A percentile compares a stretch with the other conserved stretches of the same genome.
phyloP scores from a whole-genome alignment of 495 filamentous ascomycete species.

The Paragyromitra xinjiangensis region DNA sequence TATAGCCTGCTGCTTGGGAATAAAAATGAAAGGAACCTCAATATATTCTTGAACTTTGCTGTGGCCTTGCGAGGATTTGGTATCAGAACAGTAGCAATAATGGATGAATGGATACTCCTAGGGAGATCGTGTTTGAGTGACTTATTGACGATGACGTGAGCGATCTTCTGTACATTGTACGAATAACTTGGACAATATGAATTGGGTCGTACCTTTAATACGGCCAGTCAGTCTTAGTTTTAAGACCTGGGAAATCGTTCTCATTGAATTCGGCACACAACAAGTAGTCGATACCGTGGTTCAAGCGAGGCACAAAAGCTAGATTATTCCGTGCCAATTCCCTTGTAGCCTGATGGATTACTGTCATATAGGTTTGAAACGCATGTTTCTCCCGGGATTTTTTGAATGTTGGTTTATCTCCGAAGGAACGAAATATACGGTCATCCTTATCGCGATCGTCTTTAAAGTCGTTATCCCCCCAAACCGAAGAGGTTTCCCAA shows the following conservation, averaged over 20 bases:
- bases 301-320: background rate
- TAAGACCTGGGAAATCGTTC: background rate
- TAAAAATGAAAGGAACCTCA: background rate
- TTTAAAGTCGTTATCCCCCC: background rate
- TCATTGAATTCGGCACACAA: background rate
- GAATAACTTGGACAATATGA: background rate
- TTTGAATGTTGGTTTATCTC: background rate
- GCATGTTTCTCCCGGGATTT: background rate
- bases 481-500: background rate
- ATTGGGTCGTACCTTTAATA: background rate
- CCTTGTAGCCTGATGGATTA: background rate
- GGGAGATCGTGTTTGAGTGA: background rate
- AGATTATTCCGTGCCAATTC: background rate
- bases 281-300: background rate
- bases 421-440: background rate
- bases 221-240: background rate
- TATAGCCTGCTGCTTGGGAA: background rate
- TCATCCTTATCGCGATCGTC: background rate
- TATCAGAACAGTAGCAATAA: background rate
- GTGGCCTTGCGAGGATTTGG: background rate
- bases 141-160: background rate
- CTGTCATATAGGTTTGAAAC: background rate
- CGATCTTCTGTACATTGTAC: background rate
- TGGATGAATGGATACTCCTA: background rate
- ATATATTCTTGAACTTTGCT: background rate